Base-by-base conservation (phyloP, 2,329 filamentous ascomycete species). In the Diplodia corticola region DNA sequence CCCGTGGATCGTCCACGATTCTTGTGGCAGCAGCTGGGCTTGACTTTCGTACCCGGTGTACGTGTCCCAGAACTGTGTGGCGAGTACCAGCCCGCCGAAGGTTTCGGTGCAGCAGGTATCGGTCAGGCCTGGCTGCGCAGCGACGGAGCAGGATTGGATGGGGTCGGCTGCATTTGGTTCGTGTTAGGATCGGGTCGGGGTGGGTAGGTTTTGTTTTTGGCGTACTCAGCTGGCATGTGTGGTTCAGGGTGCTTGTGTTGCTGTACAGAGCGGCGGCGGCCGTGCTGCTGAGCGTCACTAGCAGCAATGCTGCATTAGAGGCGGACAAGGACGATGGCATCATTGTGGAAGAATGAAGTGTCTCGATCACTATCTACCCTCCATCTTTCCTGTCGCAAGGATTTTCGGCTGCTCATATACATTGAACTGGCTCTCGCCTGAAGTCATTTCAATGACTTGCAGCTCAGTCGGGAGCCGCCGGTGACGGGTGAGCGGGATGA, bases 91-190 rank as follows among this genome's bases (percentile, higher is more conserved):
- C 4, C 88, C 88, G 30, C 88, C 88, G 70, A 80, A 89, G 0
- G 88, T 89, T 78, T 90, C 88, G 17, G 81, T 81, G 71, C 88
- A 90, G 80, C 88, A 90, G 1, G 84, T 84, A 71, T 90, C 87
- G 37, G 85, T 83, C 46, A 71, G 66, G 13, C 70, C 71, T 1
- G 73, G 71, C 48, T 75, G 69, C 44, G 68, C 63, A 15, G 73
- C 72, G 2, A 73, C 65, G 4, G 76, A 74, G 49, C 76, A 78
- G 15, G 75, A 78, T 3, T 76, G 71, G 3, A 77, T 64, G 26
- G 40, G 55, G 17, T 60, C 40, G 17, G 20, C 55, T 60, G 24
- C 6, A 13, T 33, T 17, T 24, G 7, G 35, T 35, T 24, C 7
- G 35, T 35, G 35, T 57, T 40, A 40, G 28, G 40, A 24, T 63